A percentile compares a stretch with the other conserved stretches of the same genome.
These are phyloP conservation scores for Dendrobium huoshanense DNA, from an alignment of 106 monocot genomes.

Conservation along the genomic window DNA sequence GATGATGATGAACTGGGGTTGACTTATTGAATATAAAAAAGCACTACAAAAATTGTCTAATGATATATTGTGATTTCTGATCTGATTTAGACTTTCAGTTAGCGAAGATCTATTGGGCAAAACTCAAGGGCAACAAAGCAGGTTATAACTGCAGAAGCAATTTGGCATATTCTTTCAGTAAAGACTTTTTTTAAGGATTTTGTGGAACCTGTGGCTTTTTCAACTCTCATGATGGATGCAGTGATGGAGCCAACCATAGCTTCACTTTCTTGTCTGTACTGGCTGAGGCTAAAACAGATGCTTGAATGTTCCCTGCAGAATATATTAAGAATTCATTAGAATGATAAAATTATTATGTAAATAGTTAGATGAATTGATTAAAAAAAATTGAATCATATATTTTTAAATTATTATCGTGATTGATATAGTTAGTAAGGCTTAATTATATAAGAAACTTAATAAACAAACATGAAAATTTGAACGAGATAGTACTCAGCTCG, in stretches of 20 bases:
- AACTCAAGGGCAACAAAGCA: background rate
- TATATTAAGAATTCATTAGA: background rate
- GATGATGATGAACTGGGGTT: too few relatives aligned
- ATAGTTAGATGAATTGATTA: too few relatives aligned
- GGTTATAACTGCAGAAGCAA: background rate
- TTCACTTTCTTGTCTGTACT: constrained; percentile 72
- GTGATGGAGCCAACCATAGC: constrained; percentile 56
- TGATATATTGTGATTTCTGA: too few relatives aligned
- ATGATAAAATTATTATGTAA: too few relatives aligned
- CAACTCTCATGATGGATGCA: constrained; percentile 19
- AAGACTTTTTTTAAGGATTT: background rate
- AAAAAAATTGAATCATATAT: too few relatives aligned
- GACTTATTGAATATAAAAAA: too few relatives aligned
- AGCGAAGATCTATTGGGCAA: background rate
- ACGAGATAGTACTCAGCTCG: too few relatives aligned
- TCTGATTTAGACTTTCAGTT: background rate
- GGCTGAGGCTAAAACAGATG: constrained; percentile 51
- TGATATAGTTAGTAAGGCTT: too few relatives aligned
- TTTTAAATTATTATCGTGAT: too few relatives aligned
- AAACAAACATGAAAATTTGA: too few relatives aligned
- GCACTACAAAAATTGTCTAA: too few relatives aligned
- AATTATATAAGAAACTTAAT: too few relatives aligned
- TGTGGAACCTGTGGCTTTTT: background rate
- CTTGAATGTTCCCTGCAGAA: constrained; percentile 32
- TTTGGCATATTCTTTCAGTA: background rate